Percentiles rank a stretch among this genome's conserved stretches.
Conservation (phyloP, 441 rosid species). For the Populus hybrid region DNA sequence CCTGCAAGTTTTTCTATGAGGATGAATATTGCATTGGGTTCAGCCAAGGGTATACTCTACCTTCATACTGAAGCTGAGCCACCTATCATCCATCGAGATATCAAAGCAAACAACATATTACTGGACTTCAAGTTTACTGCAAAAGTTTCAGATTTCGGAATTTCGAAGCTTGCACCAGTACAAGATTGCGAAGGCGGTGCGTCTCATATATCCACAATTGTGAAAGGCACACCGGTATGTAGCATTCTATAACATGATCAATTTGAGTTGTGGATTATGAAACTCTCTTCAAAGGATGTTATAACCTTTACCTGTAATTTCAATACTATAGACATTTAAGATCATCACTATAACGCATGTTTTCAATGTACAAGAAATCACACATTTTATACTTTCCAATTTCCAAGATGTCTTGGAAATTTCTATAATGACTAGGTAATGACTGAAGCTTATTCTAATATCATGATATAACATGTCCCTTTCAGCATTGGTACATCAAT, state of each 20-base stretch:
- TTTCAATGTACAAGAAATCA: background rate
- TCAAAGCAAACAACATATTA: conserved; percentile 3
- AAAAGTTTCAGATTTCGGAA: conserved; percentile 44
- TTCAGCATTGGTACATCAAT: background rate
- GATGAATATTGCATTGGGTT: conserved; percentile 28
- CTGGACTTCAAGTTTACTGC: conserved; percentile 35
- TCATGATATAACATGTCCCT: background rate
- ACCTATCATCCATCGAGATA: conserved; percentile 42
- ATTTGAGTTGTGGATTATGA: background rate
- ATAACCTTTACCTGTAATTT: background rate
- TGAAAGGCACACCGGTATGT: conserved; percentile 44
- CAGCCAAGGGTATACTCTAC: conserved; percentile 40
- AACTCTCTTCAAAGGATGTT: background rate
- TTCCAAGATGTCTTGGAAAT: background rate
- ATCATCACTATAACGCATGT: background rate
- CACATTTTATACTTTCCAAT: background rate
- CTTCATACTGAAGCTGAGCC: conserved; percentile 46
- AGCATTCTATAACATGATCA: background rate
- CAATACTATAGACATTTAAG: background rate
- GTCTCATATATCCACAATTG: conserved; percentile 36
- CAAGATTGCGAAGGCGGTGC: conserved; percentile 22
- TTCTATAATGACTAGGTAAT: background rate
- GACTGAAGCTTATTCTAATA: background rate
- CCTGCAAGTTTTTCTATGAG: conserved; percentile 26
- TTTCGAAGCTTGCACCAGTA: conserved; percentile 39